phyloP scores from a whole-genome alignment of 805 yeast species.

The Groenewaldozyma tartarivorans region DNA sequence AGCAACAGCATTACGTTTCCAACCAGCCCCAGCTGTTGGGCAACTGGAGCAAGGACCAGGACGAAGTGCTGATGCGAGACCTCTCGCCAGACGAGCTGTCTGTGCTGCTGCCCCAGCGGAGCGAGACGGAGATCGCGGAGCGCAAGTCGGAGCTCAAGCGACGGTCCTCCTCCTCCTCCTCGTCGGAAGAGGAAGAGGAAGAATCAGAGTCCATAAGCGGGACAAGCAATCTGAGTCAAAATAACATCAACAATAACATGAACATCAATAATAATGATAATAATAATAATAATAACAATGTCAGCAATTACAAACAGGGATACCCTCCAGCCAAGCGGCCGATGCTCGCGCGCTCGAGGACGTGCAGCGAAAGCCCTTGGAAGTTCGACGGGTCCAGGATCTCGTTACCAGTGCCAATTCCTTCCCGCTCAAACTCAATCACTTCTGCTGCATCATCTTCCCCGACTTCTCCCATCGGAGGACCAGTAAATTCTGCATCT shows the following conservation, averaged over 20 bases:
- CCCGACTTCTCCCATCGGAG: too few species aligned
- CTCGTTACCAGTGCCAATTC: background rate
- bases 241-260: too few species aligned
- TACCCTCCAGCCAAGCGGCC: background rate
- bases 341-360: background rate
- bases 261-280: too few species aligned
- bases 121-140: conserved; percentile 55
- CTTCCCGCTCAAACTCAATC: too few species aligned
- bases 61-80: conserved; percentile 50
- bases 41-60: conserved; percentile 60
- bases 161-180: background rate
- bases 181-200: too few species aligned
- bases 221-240: too few species aligned
- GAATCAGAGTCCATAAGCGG: too few species aligned
- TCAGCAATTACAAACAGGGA: too few species aligned
- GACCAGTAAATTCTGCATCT: too few species aligned
- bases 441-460: too few species aligned
- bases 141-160: conserved; percentile 6
- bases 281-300: too few species aligned
- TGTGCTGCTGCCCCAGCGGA: conserved; percentile 59
- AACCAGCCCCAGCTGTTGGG: too few species aligned
- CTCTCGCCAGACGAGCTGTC: conserved; percentile 64
- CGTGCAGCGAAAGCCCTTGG: background rate
- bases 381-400: background rate
- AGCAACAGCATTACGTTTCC: background rate